phyloP scores from a whole-genome alignment of 2,329 filamentous ascomycete species.

The Malbranchea zuffiana region DNA sequence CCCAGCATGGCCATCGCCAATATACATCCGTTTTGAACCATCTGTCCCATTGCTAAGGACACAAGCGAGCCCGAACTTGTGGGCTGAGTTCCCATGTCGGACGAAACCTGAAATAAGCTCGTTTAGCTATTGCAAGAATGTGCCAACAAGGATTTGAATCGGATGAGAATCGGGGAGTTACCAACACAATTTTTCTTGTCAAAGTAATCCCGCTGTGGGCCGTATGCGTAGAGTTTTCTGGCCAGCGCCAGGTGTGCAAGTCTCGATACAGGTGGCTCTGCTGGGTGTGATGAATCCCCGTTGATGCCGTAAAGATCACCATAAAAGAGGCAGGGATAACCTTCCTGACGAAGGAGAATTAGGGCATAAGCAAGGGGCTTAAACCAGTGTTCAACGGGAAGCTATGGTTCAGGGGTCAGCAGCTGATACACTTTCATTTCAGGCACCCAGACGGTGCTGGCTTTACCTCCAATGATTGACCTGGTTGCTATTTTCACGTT shows the following conservation, averaged over 20 bases:
- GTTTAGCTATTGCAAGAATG: background rate
- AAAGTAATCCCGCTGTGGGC: conserved; percentile 54
- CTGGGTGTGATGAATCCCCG: conserved; percentile 41
- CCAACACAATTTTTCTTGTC: conserved; percentile 51
- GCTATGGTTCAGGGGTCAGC: too few relatives aligned
- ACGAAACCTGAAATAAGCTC: conserved; percentile 28
- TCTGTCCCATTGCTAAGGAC: conserved; percentile 45
- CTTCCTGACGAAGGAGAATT: conserved; percentile 54
- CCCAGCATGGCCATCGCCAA: conserved; percentile 47
- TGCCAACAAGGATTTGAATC: background rate
- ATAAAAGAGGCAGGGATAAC: conserved; percentile 59
- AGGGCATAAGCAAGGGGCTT: conserved; percentile 62
- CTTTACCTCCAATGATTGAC: conserved; percentile 48
- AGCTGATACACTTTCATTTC: background rate
- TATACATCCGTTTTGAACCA: conserved; percentile 48
- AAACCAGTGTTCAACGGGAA: conserved; percentile 54
- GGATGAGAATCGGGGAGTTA: conserved; percentile 8
- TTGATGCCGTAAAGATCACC: conserved; percentile 57
- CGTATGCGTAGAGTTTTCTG: conserved; percentile 56
- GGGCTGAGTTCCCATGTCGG: conserved; percentile 40
- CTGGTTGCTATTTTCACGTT: conserved; percentile 45
- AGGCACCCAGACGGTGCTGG: background rate
- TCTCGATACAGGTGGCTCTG: conserved; percentile 14
- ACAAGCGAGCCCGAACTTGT: conserved; percentile 44
- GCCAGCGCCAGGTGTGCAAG: conserved; percentile 51